These are phyloP conservation scores for Parafenestella ontariensis DNA, from an alignment of 2,329 filamentous ascomycete species.

Conservation along the genomic window DNA sequence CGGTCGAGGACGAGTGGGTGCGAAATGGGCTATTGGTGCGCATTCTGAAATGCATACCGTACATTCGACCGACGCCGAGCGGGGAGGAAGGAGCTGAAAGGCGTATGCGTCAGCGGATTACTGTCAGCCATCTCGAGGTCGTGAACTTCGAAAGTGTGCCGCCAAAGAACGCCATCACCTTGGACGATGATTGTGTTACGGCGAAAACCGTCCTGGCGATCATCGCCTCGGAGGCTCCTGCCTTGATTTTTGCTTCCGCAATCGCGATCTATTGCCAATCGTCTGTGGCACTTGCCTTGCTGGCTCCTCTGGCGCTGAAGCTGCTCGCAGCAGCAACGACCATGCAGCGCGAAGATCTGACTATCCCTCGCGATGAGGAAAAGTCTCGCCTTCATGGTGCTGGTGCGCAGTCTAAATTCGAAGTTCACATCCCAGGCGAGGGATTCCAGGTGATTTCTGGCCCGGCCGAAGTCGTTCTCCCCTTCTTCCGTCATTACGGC, in stretches of 20 bases:
- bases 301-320: background rate
- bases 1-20: background rate
- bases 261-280: background rate
- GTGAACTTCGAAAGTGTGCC: background rate
- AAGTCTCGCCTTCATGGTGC: background rate
- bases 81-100: background rate
- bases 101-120: background rate
- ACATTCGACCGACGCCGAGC: background rate
- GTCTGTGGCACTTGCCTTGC: background rate
- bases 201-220: background rate
- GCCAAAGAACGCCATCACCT: background rate
- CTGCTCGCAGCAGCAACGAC: background rate
- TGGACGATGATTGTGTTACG: background rate
- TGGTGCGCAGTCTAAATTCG: background rate
- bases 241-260: background rate
- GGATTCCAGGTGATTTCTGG: background rate
- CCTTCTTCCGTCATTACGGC: background rate
- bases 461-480: background rate
- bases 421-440: background rate
- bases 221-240: background rate
- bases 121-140: background rate
- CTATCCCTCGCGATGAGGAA: background rate
- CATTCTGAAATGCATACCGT: background rate
- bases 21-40: background rate
- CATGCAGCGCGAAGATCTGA: background rate